Evolutionary conservation across 495 filamentous ascomycete genomes (phyloP), one percentile per base, ranked within the genome.

Genomic region (Letharia columbiana): DNA sequence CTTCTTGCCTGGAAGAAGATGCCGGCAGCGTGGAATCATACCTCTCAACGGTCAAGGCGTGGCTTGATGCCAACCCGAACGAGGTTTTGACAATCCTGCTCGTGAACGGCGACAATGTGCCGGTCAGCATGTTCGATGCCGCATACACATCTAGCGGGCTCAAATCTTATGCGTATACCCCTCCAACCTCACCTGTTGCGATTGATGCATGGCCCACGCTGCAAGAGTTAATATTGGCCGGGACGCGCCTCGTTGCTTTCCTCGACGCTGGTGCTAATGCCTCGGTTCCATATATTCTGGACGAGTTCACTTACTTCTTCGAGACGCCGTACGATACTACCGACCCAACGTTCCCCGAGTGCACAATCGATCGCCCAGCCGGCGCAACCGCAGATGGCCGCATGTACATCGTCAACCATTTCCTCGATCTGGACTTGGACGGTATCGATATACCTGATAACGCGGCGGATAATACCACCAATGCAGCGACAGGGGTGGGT

Each of bases 81-180:
- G 89, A 91, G 63, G 86, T 91, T 15, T 78, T 91, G 13, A 90
- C 87, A 3, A 71, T 91, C 17, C 77, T 91, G 4, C 75, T 91
- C 23, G 87, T 88, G 18, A 91, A 91, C 73, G 82, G 82, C 0
- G 86, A 89, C 69, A 78, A 79, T 62, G 71, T 83, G 20, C 66
- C 73, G 20, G 78, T 79, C 12, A 70, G 74, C 39, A 66, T 75
- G 13, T 87, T 88, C 66, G 85, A 78, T 18, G 66, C 74, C 7
- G 80, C 79, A 3, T 90, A 89, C 67, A 71, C 74, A 31, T 69
- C 73, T 50, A 79, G 81, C 5, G 86, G 84, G 11, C 79, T 90
- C 47, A 74, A 78, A 39, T 70, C 67, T n/a, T 86, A 89, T 71
- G 82, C 82, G 17, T 90, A 82, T 72, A 77, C 76, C 6, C 86